Base-by-base conservation (phyloP, 108 stramenopile species). In the Pseudonitzschia multiseries region DNA sequence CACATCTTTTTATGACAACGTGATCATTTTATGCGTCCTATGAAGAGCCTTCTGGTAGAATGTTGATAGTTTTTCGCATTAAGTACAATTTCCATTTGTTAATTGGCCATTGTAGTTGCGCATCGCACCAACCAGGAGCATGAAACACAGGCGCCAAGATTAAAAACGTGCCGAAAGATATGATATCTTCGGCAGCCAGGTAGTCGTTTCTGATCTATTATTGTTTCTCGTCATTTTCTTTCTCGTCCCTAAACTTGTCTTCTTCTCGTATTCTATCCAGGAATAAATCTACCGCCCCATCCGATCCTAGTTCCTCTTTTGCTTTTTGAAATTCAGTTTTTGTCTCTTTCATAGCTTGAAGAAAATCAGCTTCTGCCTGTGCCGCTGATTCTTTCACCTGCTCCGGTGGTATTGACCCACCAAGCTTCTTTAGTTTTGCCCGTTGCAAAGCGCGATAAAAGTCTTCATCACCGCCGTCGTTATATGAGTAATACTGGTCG, bases 341-440 rank as follows among this genome's bases (percentile, higher is more conserved):
- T 22, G 48, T 59, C 60, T 73, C 61, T n/a, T 51, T 73, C 72
- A 73, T 73, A n/a, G 72, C 72, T 33, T 50, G 40, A 17, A 73
- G 59, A 64, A 73, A 73, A 42, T 62, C 72, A 10, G 33, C 33
- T 73, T 73, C 72, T n/a, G 72, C 60, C 43, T 46, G 46, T 64
- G 14, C 50, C 20, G 72, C 61, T 32, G 33, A n/a, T 64, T 62
- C 44, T 50, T 32, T 24, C 12, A 32, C 27, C 43, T 64, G 62
- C 31, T 73, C 72, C 21, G 29, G 60, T 51, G 72, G 72, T 31
- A 73, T 52, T 1, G 27, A 24, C 14, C 57, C 46, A 27, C 73
- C 66, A 17, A 68, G 33, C 6, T 66, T 48, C 24, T 69, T 15
- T 24, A 31, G 46, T 29, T 79, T 63, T 28, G 44, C 67, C 26